Base-by-base conservation (phyloP, 352 stramenopile species). In the Globisporangium abappressorium region DNA sequence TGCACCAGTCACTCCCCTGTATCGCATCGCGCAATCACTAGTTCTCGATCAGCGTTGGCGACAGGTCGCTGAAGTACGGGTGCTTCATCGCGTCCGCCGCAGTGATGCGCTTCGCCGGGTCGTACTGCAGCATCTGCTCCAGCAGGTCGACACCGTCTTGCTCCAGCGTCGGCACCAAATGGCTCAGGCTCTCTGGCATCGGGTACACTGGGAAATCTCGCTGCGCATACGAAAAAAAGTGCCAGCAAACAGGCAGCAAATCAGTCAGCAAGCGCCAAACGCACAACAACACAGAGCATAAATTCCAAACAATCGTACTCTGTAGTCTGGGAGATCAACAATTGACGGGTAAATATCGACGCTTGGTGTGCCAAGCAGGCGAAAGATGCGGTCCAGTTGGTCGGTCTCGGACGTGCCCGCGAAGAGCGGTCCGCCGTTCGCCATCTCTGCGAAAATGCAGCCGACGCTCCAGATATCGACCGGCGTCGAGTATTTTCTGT, bases 391-490 rank as follows among this genome's bases (percentile, higher is more conserved):
- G 70, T 99, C 90, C n/a, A 98, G 79, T 82, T 99, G 97, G 83
- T 99, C 97, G 18, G 80, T 71, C 78, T 99, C 97, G 11, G 95
- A 99, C 20, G 95, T 99, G 49, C 97, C 98, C 1, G 97, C 94
- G 58, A 99, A 98, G 20, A 99, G 84, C 36, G 98, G 97, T 47
- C 85, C 82, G 30, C 86, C 84, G 69, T 96, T 96, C 33, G 91
- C 87, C 94, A 98, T 98, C 67, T 98, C 98, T 28, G 97, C 97
- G 79, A 99, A 99, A 70, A 99, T 99, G 90, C 85, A 98, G 59
- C 98, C 98, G 41, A 99, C 97, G 73, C 88, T 98, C 98, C 98
- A 99, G 68, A 99, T 99, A 79, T 99, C 98, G 38, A 99, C 97
- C 2, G 97, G 97, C 14, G 97, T 99, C 49, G 94, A 98, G 78